These are phyloP conservation scores for Endogone sp. DNA, from an alignment of 192 early-diverging fungal species.

Conservation along the genomic window DNA sequence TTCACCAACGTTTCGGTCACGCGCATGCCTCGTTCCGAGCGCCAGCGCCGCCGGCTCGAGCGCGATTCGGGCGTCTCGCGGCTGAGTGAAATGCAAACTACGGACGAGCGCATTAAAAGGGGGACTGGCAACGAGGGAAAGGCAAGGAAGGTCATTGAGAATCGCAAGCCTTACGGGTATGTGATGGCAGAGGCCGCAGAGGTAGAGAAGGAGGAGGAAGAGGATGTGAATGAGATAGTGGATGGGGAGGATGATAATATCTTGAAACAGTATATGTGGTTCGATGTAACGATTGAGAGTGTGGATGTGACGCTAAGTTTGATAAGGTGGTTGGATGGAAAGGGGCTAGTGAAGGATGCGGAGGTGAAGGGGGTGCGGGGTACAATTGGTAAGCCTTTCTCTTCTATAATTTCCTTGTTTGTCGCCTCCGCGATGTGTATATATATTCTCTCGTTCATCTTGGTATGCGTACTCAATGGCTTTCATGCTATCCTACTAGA, in stretches of 20 bases:
- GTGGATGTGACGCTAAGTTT: slow-evolving; percentile 83
- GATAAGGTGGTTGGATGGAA: slow-evolving; percentile 88
- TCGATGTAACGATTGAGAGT: slow-evolving; percentile 74
- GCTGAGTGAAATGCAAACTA: slow-evolving; percentile 9
- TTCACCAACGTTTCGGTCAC: slow-evolving; percentile 76
- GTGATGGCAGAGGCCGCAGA: neutral
- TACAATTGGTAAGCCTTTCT: slow-evolving; percentile 59
- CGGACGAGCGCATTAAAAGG: neutral
- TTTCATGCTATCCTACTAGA: slow-evolving; percentile 37
- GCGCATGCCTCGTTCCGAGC: slow-evolving; percentile 33
- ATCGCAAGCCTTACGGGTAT: too few relatives aligned
- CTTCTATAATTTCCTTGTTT: too few relatives aligned
- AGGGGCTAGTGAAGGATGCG: slow-evolving; percentile 76
- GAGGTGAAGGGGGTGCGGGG: slow-evolving; percentile 86
- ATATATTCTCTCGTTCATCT: too few relatives aligned
- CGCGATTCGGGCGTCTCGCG: slow-evolving; percentile 11
- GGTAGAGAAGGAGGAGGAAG: slow-evolving; percentile 2
- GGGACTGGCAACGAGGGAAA: too few relatives aligned
- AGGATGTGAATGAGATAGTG: neutral
- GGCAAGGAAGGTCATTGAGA: too few relatives aligned
- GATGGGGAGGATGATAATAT: slow-evolving; percentile 22
- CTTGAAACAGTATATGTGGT: slow-evolving; percentile 45
- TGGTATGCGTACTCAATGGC: neutral
- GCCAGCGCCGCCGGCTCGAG: slow-evolving; percentile 24
- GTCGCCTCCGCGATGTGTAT: neutral